Evolutionary conservation across 345 rosid genomes (phyloP).

Genomic region (Ceriops tagal): DNA sequence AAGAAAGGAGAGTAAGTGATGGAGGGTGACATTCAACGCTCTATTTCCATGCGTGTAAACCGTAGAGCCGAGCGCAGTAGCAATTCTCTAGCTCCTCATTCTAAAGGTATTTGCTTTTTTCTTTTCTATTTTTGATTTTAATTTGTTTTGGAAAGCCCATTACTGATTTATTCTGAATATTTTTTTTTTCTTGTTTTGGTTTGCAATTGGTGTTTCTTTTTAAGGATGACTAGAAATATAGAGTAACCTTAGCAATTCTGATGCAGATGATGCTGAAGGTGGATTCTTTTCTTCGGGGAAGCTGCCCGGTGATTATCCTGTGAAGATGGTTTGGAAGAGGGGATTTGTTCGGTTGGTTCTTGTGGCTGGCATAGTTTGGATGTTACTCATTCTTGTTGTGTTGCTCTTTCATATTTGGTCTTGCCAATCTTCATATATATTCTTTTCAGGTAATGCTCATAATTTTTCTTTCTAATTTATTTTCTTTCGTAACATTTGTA

Average conservation of each 20-base stretch:
- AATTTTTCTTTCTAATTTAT: neutral
- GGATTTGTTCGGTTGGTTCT: slow-evolving; percentile 78
- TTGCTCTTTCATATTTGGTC: slow-evolving; percentile 81
- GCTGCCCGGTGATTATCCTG: slow-evolving; percentile 42
- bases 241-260: slow-evolving; percentile 5
- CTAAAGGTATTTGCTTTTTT: slow-evolving; percentile 35
- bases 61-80: slow-evolving; percentile 56
- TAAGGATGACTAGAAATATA: too few relatives aligned
- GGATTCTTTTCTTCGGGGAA: slow-evolving; percentile 54
- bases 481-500: neutral
- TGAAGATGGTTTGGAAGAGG: slow-evolving; percentile 56
- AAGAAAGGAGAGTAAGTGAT: slow-evolving; percentile 9
- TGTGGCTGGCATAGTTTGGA: slow-evolving; percentile 79
- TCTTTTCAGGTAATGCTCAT: slow-evolving; percentile 63
- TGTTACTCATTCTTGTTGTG: slow-evolving; percentile 71
- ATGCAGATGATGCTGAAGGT: slow-evolving; percentile 43
- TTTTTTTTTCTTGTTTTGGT: too few relatives aligned
- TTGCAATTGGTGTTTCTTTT: too few relatives aligned
- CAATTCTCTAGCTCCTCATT: slow-evolving; percentile 20
- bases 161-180: too few relatives aligned
- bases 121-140: too few relatives aligned
- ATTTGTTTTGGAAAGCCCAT: too few relatives aligned
- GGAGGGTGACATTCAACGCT: slow-evolving; percentile 51
- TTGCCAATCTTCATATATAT: slow-evolving; percentile 65
- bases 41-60: slow-evolving; percentile 54